These are phyloP conservation scores for Macaranga tanarius DNA, from an alignment of 441 rosid genomes.

Conservation along the genomic window DNA sequence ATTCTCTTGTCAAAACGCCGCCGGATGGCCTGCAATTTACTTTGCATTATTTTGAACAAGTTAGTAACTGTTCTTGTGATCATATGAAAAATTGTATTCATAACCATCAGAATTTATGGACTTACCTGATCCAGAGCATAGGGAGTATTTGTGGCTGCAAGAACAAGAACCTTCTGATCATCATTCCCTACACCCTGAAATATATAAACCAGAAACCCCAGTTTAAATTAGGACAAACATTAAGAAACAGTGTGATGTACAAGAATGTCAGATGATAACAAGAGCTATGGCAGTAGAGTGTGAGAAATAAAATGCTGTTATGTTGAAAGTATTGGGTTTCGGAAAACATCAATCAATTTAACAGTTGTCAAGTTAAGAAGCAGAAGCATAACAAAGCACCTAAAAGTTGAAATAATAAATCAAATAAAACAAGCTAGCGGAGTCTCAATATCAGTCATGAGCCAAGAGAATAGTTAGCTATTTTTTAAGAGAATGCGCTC, in stretches of 20 bases:
- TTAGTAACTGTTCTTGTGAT: conserved; percentile 13
- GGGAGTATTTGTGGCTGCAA: conserved; percentile 96
- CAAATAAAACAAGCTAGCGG: background rate
- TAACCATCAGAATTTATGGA: conserved; percentile 14
- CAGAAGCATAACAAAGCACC: background rate
- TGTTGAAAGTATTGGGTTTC: background rate
- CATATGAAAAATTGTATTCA: conserved; percentile 18
- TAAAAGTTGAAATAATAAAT: background rate
- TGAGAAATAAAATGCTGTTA: background rate
- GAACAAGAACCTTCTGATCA: conserved; percentile 91
- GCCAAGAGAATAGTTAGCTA: background rate
- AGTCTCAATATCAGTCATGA: background rate
- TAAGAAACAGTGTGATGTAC: background rate
- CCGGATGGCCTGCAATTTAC: conserved; percentile 72
- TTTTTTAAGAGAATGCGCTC: background rate
- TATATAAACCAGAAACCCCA: conserved; percentile 16
- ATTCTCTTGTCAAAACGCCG: conserved; percentile 98
- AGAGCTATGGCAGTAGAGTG: background rate
- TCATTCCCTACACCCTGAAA: conserved; percentile 81
- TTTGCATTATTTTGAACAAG: conserved; percentile 26
- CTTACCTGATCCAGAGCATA: conserved; percentile 89
- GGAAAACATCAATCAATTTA: background rate
- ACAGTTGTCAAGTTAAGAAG: background rate
- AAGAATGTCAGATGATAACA: background rate
- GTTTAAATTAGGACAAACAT: conserved; percentile 15